Conservation (phyloP, 2,329 filamentous ascomycete genomes). For the Fusarium pseudonygamai region DNA sequence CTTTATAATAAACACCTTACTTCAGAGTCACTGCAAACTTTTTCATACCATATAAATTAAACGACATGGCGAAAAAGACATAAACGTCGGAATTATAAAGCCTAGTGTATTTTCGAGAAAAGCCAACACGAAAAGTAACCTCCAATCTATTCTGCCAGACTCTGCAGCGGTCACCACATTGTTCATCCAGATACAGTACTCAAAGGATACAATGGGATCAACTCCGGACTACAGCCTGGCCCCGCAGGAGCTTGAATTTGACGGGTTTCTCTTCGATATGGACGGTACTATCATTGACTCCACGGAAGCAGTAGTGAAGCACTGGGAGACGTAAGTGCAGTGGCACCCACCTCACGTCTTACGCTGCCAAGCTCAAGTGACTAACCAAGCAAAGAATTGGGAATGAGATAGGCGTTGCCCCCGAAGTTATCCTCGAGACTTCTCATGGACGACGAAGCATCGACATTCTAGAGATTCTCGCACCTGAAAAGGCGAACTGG, state of each 20-base stretch:
- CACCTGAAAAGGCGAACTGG: slow-evolving; percentile 88
- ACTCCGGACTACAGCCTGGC: slow-evolving; percentile 53
- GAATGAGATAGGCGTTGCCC: slow-evolving; percentile 83
- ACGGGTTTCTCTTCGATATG: slow-evolving; percentile 76
- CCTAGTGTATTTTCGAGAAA: background rate
- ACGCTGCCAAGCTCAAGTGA: background rate
- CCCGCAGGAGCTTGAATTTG: slow-evolving; percentile 59
- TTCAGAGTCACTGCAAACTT: background rate
- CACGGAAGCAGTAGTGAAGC: slow-evolving; percentile 78
- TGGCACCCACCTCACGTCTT: background rate
- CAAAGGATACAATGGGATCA: slow-evolving; percentile 45
- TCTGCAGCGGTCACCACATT: background rate
- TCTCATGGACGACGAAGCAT: slow-evolving; percentile 93
- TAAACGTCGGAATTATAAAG: background rate
- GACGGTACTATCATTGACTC: slow-evolving; percentile 87
- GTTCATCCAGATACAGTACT: background rate
- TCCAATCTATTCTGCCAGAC: background rate
- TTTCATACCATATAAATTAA: background rate
- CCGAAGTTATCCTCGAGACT: slow-evolving; percentile 85
- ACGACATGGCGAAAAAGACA: background rate
- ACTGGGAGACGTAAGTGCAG: slow-evolving; percentile 73
- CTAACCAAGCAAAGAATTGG: slow-evolving; percentile 67
- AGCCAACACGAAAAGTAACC: background rate
- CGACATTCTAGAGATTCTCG: slow-evolving; percentile 81
- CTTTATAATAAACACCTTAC: slow-evolving; percentile 4